Base-by-base conservation (phyloP, 177 flowering plant species). In the Vitis hybrid region DNA sequence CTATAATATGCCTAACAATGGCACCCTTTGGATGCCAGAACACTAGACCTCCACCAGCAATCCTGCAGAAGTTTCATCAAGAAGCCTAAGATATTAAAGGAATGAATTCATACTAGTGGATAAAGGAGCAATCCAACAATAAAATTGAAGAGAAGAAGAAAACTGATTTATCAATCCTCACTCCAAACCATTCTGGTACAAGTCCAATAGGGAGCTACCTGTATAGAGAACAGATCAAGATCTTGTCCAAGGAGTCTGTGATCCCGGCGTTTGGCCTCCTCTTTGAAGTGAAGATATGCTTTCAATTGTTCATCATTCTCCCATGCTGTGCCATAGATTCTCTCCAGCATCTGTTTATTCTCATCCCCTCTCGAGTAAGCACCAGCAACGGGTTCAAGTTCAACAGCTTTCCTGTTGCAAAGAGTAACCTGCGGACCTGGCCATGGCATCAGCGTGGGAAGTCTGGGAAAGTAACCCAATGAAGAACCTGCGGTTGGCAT, bases 1-100 rank as follows among this genome's bases (percentile, higher is more conserved):
- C 99, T 56, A 95, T 95, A 19, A 91, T 82, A 74, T 89, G 90
- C 69, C 98, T 85, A 62, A 94, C 83, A 60, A 88, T 82, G 58
- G 98, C 88, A 68, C 98, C 99, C 79, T 95, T 93, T 21, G 97
- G 96, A 81, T 95, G 97, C 99, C 96, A 95, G 72, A 95, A 93
- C 15, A 95, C 99, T 70, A 95, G 79, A 26, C 99, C 98, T 68
- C 97, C 98, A 71, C 98, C 97, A 74, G 99, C 99, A 94, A 70
- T 90, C 95, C 99, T 94, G 84, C 77, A 77, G 62, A 65, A 64
- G 45, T 11, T 45, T 52, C 62, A 45, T 32, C 10, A 26, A 4
- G 3, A 18, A 61, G 45, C 45, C 45, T 34, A 34, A 5, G 7
- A 34, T 50, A 10, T 12, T 30, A 68, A 10, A 11, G 2, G 3